Evolutionary conservation across 805 yeast species (phyloP).

Genomic region (Metschnikowia bowlesiae): DNA sequence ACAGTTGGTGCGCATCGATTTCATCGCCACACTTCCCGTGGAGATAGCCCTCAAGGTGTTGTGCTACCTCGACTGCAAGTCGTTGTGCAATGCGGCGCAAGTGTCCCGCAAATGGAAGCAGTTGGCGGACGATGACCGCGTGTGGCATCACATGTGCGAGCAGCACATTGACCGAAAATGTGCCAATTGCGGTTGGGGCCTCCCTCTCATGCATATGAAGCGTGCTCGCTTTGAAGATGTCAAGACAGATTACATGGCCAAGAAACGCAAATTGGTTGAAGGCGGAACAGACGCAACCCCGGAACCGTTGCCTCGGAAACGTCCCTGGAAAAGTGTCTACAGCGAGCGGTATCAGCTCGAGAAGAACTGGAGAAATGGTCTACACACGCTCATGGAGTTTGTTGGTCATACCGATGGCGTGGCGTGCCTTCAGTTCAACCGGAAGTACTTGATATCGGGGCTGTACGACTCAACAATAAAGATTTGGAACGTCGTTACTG

Average conservation of each 20-base stretch:
- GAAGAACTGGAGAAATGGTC: constrained; percentile 90
- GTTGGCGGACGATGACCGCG: constrained; percentile 92
- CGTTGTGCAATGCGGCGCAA: constrained; percentile 91
- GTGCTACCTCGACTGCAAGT: constrained; percentile 86
- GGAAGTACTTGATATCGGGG: constrained; percentile 76
- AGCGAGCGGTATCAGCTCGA: constrained; percentile 88
- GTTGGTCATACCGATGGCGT: constrained; percentile 85
- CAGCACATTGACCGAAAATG: constrained; percentile 97
- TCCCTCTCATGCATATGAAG: constrained; percentile 89
- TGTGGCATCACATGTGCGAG: constrained; percentile 98
- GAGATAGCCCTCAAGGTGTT: constrained; percentile 82
- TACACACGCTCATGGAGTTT: constrained; percentile 58
- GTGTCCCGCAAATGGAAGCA: constrained; percentile 84
- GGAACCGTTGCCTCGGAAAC: constrained; percentile 18
- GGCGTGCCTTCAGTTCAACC: constrained; percentile 80
- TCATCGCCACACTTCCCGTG: constrained; percentile 76
- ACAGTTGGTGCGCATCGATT: constrained; percentile 80
- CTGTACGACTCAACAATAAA: constrained; percentile 87
- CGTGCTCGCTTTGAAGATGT: constrained; percentile 35
- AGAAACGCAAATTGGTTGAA: not conserved
- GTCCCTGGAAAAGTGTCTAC: constrained; percentile 96
- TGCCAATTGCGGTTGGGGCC: constrained; percentile 98
- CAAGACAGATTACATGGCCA: not conserved
- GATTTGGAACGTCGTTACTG: constrained; percentile 87
- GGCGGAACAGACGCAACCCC: not conserved